Evolutionary conservation across 495 filamentous ascomycete genomes (phyloP), one percentile per base, ranked within the genome.

Genomic region (Tricharina praecox): DNA sequence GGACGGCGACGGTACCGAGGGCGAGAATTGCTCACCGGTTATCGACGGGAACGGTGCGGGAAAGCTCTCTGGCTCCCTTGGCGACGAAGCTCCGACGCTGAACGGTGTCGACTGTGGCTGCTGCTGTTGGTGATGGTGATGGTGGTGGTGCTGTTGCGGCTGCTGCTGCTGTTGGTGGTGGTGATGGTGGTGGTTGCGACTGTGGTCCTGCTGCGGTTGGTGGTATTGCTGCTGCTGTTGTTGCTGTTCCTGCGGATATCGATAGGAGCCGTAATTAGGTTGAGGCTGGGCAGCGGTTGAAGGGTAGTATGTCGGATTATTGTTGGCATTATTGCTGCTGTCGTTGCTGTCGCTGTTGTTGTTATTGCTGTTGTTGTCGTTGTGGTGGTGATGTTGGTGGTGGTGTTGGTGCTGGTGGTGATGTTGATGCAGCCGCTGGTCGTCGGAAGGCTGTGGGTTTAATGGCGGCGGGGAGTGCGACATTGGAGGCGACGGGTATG

Each of bases 401-500:
- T n/a, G n/a, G n/a, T n/a, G n/a, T n/a, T n/a, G n/a, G n/a, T n/a
- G n/a, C n/a, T n/a, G n/a, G n/a, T n/a, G n/a, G n/a, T n/a, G n/a
- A n/a, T n/a, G n/a, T n/a, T n/a, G n/a, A 16, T 42, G 50, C 28
- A 24, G 48, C 50, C 63, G 61, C 52, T 59, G 64, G 53, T 65
- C 40, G 11, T 15, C 75, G 64, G 69, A 66, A 67, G 79, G 77
- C 62, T 69, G 70, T 66, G 78, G 76, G 53, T 69, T 60, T 50
- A 67, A 59, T 55, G 71, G 69, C 65, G 72, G 73, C 63, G 78
- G 76, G 68, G 78, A 79, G 64, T 78, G 77, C 74, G 82, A 85
- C 82, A 87, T 87, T 73, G 79, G 78, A 73, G 78, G 79, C 71
- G 78, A 79, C 67, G 75, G 74, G 64, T 80, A 74, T 64, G 76